Conservation (phyloP, 768 basidiomycete species). For the Phlegmacium glaucopus region DNA sequence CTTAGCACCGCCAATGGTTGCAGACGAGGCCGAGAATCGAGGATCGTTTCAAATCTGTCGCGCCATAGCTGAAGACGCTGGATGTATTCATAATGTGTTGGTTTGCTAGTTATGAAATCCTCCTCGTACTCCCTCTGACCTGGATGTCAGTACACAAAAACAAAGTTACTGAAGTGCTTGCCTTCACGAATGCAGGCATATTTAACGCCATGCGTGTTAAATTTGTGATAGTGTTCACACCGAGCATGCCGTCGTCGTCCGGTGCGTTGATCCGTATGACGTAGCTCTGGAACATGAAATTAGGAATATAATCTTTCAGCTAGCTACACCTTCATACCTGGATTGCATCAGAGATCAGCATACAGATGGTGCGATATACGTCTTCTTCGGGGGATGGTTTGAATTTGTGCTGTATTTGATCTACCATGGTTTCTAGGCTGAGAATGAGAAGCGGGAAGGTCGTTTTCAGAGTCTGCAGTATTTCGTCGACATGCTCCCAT, state of each 20-base stretch:
- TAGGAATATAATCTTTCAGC: conserved; percentile 1
- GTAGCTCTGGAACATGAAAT: conserved; percentile 49
- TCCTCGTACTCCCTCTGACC: conserved; percentile 83
- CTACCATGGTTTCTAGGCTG: conserved; percentile 95
- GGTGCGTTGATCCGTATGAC: conserved; percentile 58
- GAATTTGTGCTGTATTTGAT: conserved; percentile 88
- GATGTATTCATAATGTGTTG: conserved; percentile 84
- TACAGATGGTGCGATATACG: conserved; percentile 85
- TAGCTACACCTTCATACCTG: conserved; percentile 42
- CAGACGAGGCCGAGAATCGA: conserved; percentile 79
- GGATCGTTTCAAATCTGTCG: conserved; percentile 78
- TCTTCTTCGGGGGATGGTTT: conserved; percentile 91
- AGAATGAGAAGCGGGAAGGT: conserved; percentile 92
- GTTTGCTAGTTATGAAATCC: conserved; percentile 81
- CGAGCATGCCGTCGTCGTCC: conserved; percentile 68
- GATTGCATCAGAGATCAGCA: conserved; percentile 84
- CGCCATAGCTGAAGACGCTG: conserved; percentile 89
- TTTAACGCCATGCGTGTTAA: conserved; percentile 59
- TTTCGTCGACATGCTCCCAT: conserved; percentile 91
- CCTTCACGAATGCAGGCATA: conserved; percentile 54
- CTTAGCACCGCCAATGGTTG: conserved; percentile 85
- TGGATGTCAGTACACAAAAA: conserved; percentile 1
- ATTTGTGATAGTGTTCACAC: conserved; percentile 50
- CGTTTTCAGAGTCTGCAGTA: conserved; percentile 91
- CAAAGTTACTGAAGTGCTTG: conserved; percentile 27